Evolutionary conservation across 495 filamentous ascomycete species (phyloP).

Genomic region (Penicillium daleae): DNA sequence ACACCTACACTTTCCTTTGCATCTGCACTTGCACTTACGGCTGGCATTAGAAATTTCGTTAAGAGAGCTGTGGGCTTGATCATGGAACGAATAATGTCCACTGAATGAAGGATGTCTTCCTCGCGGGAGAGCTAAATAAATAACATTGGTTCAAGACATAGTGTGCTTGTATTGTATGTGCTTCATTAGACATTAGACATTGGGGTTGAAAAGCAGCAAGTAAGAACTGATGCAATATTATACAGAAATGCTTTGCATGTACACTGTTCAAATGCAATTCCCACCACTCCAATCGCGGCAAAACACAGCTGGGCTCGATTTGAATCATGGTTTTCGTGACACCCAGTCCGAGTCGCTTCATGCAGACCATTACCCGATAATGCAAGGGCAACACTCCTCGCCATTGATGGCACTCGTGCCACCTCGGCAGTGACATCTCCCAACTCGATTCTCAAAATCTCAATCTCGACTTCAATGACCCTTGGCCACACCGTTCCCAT

Average conservation of each 20-base stretch:
- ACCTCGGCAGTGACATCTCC: not conserved
- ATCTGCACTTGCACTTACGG: not conserved
- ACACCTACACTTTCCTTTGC: not conserved
- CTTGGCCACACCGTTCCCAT: not conserved
- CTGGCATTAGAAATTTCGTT: not conserved
- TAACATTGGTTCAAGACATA: not conserved
- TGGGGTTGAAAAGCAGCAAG: not conserved
- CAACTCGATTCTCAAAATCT: not conserved
- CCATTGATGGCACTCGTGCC: not conserved
- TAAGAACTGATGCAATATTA: not conserved
- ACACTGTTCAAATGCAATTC: not conserved
- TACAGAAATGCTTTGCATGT: not conserved
- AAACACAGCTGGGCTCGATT: not conserved
- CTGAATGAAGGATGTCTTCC: not conserved
- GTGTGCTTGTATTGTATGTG: not conserved
- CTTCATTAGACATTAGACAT: constrained; percentile 14
- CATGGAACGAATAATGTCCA: constrained; percentile 3
- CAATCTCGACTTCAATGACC: not conserved
- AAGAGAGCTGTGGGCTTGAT: not conserved
- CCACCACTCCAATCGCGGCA: not conserved
- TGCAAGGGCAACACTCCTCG: not conserved
- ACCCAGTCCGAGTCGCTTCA: not conserved
- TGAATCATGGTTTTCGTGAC: not conserved
- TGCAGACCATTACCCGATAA: not conserved
- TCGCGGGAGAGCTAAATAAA: not conserved